Evolutionary conservation across 2,329 filamentous ascomycete species (phyloP), one percentile per base, ranked within the genome.

Genomic region (Stylonectria norvegica): DNA sequence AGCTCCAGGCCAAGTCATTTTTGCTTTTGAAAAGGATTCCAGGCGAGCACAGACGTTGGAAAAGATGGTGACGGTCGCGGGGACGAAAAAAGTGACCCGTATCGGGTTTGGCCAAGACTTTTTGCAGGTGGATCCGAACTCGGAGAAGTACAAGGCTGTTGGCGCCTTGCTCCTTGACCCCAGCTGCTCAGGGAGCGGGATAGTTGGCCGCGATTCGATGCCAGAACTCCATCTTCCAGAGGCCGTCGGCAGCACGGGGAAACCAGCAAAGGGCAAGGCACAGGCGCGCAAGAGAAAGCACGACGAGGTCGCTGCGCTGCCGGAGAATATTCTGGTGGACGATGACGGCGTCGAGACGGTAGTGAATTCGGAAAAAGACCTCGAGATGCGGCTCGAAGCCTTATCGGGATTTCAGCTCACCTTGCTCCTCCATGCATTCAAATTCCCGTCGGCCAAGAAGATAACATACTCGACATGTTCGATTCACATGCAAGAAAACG

Each of bases 381-480:
- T 87, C 11, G 64, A 73, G 28, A 72, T 78, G 5, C 79, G 91
- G 3, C 71, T 97, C 11, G 70, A 75, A 11, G 83, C 87, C 4
- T 72, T 98, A 2, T 82, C 90, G 0, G 75, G 78, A 2, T 93
- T 97, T 53, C 93, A 98, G 64, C 75, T 90, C 5, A 79, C 78
- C 18, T 79, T 97, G 9, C 71, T 98, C 3, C 74, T 85, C 33
- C 93, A 96, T 60, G 90, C 93, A 0, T 84, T 97, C 65, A 66
- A 70, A 16, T 98, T 97, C 53, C 84, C 89, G 0, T 72, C 76
- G 1, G 89, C 88, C 0, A 74, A 62, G 10, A 83, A 80, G 50
- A 82, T 97, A 30, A 90, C 88, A 0, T 98, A 97, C 61, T 95
- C 89, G 22, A 97, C 93, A 0, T 98, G 93, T 61, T 97, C 91